These are phyloP conservation scores for Xylaria sp. DNA, from an alignment of 2,329 filamentous ascomycete species.

Conservation along the genomic window DNA sequence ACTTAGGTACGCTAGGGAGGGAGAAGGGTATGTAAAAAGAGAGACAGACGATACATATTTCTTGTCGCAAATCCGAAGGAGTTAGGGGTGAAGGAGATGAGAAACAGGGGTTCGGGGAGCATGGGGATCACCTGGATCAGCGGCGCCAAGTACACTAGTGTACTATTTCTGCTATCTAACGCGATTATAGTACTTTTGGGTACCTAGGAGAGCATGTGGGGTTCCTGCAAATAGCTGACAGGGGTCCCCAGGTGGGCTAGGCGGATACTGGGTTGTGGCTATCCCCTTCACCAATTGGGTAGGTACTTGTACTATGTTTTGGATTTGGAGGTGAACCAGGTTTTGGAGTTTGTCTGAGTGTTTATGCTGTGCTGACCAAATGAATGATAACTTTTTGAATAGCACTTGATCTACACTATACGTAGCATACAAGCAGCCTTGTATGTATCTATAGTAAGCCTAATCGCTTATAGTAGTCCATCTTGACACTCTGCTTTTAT, in stretches of 20 bases:
- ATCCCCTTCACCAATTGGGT: background rate
- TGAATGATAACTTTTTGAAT: background rate
- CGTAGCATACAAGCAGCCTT: too few relatives aligned
- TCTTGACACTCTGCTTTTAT: too few relatives aligned
- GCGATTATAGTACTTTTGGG: background rate
- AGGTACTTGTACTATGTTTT: background rate
- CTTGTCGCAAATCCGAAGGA: background rate
- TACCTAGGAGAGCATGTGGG: background rate
- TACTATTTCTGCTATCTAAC: background rate
- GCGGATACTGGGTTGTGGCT: background rate
- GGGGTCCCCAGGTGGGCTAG: background rate
- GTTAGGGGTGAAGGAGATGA: conserved; percentile 25
- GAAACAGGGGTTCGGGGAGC: conserved; percentile 13
- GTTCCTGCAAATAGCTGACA: background rate
- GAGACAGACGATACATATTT: background rate
- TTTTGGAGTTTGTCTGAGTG: background rate
- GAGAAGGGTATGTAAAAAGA: background rate
- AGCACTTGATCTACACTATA: too few relatives aligned
- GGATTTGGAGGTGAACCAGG: background rate
- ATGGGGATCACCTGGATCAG: background rate
- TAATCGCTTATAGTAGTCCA: too few relatives aligned
- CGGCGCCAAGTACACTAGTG: background rate
- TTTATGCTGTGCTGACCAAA: background rate
- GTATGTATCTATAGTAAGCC: too few relatives aligned
- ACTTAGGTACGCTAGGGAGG: too few relatives aligned